These are phyloP conservation scores for Alloteropsis semialata DNA, from an alignment of 176 grass and related monocot genomes.

Conservation along the genomic window DNA sequence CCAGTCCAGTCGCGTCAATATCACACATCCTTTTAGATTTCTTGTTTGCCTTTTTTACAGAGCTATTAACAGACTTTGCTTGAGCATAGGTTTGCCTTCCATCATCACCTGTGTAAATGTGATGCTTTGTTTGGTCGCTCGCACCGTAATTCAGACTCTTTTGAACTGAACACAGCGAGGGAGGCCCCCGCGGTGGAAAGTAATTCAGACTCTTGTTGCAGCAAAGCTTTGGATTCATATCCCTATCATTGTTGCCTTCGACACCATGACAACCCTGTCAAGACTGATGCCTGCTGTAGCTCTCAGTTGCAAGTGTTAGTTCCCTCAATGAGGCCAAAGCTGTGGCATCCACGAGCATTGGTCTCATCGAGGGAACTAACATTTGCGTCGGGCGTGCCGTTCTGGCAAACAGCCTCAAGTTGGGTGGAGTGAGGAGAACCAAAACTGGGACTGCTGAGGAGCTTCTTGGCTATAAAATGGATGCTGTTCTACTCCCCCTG, in stretches of 20 bases:
- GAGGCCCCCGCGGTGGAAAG: no score
- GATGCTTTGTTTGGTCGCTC: conserved; percentile 14
- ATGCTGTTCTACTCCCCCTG: background rate
- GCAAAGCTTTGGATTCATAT: conserved; percentile 25
- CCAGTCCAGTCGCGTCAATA: conserved; percentile 46
- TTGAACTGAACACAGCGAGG: no score
- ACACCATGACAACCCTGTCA: conserved; percentile 37
- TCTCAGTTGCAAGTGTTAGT: conserved; percentile 33
- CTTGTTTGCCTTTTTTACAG: conserved; percentile 55
- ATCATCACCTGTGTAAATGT: conserved; percentile 5
- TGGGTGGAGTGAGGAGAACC: conserved; percentile 33
- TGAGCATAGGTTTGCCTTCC: background rate
- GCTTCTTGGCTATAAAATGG: background rate
- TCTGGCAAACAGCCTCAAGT: conserved; percentile 7
- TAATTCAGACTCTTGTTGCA: conserved; percentile 20
- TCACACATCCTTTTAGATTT: conserved; percentile 65
- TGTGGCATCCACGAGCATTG: conserved; percentile 35
- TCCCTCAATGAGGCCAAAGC: conserved; percentile 77
- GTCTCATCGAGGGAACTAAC: conserved; percentile 33
- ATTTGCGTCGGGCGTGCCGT: conserved; percentile 14
- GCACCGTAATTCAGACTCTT: conserved; percentile 10
- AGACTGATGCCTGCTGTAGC: conserved; percentile 31
- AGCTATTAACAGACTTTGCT: conserved; percentile 44
- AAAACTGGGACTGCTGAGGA: conserved; percentile 34
- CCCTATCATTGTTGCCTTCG: conserved; percentile 14